Evolutionary conservation across 306 rosid species (phyloP).

Genomic region (Pterocarpus santalinus): DNA sequence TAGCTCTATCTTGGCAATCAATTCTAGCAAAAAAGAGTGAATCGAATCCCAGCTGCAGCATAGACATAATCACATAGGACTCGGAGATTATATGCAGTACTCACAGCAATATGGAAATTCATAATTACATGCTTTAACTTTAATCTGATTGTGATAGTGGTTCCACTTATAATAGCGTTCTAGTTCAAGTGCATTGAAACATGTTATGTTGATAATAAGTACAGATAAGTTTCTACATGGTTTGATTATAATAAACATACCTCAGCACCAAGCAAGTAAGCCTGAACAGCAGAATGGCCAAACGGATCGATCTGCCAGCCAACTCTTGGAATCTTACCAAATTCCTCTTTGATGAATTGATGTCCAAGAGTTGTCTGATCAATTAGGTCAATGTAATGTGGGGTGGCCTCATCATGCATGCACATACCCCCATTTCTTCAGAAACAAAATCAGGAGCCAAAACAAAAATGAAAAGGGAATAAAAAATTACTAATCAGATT

Average conservation of each 20-base stretch:
- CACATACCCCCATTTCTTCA: constrained; percentile 89
- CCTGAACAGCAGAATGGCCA: constrained; percentile 91
- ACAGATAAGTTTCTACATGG: constrained; percentile 1
- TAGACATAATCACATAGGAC: constrained; percentile 33
- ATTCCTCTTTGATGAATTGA: constrained; percentile 69
- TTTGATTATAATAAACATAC: constrained; percentile 45
- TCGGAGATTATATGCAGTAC: background rate
- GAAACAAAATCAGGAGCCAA: constrained; percentile 28
- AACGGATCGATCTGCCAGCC: constrained; percentile 95
- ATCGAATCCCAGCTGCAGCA: constrained; percentile 85
- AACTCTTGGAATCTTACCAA: constrained; percentile 77
- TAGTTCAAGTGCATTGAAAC: constrained; percentile 20
- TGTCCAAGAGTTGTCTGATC: constrained; percentile 90
- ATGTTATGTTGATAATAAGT: constrained; percentile 16
- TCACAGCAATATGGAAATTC: constrained; percentile 16
- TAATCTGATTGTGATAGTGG: background rate
- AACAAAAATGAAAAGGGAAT: constrained; percentile 8
- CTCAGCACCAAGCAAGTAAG: constrained; percentile 89
- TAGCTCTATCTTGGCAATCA: constrained; percentile 91
- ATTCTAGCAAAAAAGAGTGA: constrained; percentile 87
- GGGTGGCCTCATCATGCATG: constrained; percentile 91
- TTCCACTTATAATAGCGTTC: background rate
- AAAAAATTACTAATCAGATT: constrained; percentile 10
- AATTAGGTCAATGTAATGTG: constrained; percentile 83
- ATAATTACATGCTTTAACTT: constrained; percentile 29